phyloP scores from a whole-genome alignment of 345 rosid species.

The rapeseed (Brassica napus) region Da-Ae NC_063439.1:2675001-2675500 shows the following conservation, averaged over 20 bases:
- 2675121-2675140: not conserved
- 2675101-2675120: not conserved
- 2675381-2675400: slow-evolving; percentile 56
- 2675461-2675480: slow-evolving; percentile 85
- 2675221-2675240: slow-evolving; percentile 38
- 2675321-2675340: slow-evolving; percentile 70
- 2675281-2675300: slow-evolving; percentile 51
- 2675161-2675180: slow-evolving; percentile 50
- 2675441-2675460: not conserved
- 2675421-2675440: not conserved
- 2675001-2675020: too few species aligned
- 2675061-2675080: slow-evolving; percentile 27
- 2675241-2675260: too few species aligned
- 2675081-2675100: slow-evolving; percentile 6
- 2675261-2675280: not conserved
- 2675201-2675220: slow-evolving; percentile 70
- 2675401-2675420: not conserved
- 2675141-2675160: too few species aligned
- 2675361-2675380: slow-evolving; percentile 66
- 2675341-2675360: slow-evolving; percentile 70
- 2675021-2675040: not conserved
- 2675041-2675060: not conserved
- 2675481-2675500: slow-evolving; percentile 81
- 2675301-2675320: slow-evolving; percentile 71
- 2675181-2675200: slow-evolving; percentile 63